phyloP scores from a whole-genome alignment of 2,329 filamentous ascomycete genomes.

The Pseudogymnoascus sp. region DNA sequence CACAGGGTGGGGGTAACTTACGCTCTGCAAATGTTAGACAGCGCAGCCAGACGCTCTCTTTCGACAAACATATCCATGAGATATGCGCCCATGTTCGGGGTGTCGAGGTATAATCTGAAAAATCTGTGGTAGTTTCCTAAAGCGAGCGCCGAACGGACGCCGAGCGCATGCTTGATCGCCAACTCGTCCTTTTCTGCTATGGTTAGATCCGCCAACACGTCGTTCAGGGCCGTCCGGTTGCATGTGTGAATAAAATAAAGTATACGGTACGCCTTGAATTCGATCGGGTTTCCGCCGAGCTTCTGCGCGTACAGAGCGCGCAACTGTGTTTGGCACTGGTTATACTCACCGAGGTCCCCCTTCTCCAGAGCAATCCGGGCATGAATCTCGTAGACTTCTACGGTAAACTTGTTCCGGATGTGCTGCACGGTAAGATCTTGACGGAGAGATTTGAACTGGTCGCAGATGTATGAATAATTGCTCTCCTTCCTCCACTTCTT shows the following conservation, averaged over 20 bases:
- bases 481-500: conserved; percentile 89
- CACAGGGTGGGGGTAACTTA: conserved; percentile 45
- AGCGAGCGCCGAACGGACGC: conserved; percentile 84
- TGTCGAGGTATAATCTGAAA: conserved; percentile 90
- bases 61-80: conserved; percentile 99
- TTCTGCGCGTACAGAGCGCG: conserved; percentile 83
- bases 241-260: conserved; percentile 98
- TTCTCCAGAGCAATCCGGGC: conserved; percentile 96
- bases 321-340: conserved; percentile 98
- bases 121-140: conserved; percentile 96
- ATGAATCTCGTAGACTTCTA: conserved; percentile 94
- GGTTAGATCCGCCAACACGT: conserved; percentile 98
- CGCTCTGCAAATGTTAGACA: conserved; percentile 92
- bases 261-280: conserved; percentile 99
- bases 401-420: conserved; percentile 93
- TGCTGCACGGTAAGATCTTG: conserved; percentile 98
- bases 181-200: conserved; percentile 83
- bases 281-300: conserved; percentile 80
- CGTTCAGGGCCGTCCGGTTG: conserved; percentile 96
- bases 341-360: conserved; percentile 99
- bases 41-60: conserved; percentile 81
- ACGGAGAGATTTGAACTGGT: conserved; percentile 97
- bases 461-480: conserved; percentile 96
- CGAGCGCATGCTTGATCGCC: conserved; percentile 82
- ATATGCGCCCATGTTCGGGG: conserved; percentile 95